Conservation (phyloP, 768 basidiomycete species). For the Suillus tomentosus region DNA sequence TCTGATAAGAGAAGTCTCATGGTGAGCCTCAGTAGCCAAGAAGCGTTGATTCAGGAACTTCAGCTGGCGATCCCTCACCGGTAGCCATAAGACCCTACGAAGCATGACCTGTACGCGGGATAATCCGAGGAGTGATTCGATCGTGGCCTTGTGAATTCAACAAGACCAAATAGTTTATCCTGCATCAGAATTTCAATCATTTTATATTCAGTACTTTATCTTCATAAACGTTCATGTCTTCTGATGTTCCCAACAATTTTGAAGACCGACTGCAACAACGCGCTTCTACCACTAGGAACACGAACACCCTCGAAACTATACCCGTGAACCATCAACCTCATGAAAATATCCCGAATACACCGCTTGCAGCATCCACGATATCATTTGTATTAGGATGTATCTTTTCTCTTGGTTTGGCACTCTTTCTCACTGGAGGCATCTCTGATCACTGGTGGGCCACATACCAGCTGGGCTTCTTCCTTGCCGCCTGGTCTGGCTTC, state of each 20-base stretch:
- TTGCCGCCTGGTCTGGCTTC: slow-evolving; percentile 82
- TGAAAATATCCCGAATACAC: slow-evolving; percentile 86
- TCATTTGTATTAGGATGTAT: slow-evolving; percentile 83
- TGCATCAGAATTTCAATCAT: not conserved
- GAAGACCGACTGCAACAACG: slow-evolving; percentile 50
- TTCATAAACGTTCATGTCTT: not conserved
- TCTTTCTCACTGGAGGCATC: slow-evolving; percentile 51
- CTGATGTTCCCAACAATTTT: slow-evolving; percentile 32
- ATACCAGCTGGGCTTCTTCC: slow-evolving; percentile 80
- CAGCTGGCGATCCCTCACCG: not conserved
- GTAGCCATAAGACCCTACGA: slow-evolving; percentile 12
- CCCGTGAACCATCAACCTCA: slow-evolving; percentile 43
- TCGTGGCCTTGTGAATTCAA: slow-evolving; percentile 15
- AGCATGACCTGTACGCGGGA: slow-evolving; percentile 22
- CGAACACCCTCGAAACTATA: slow-evolving; percentile 53
- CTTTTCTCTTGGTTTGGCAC: slow-evolving; percentile 59
- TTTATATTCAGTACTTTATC: not conserved
- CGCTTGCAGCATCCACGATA: slow-evolving; percentile 72
- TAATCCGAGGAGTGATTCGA: not conserved
- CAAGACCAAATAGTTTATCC: slow-evolving; percentile 20
- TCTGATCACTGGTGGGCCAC: slow-evolving; percentile 60
- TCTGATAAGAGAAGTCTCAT: slow-evolving; percentile 49
- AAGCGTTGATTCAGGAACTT: slow-evolving; percentile 17
- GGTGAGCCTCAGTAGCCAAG: slow-evolving; percentile 23
- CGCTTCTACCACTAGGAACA: slow-evolving; percentile 28